Evolutionary conservation across 768 basidiomycete species (phyloP).

Genomic region (Collybia sordida): DNA sequence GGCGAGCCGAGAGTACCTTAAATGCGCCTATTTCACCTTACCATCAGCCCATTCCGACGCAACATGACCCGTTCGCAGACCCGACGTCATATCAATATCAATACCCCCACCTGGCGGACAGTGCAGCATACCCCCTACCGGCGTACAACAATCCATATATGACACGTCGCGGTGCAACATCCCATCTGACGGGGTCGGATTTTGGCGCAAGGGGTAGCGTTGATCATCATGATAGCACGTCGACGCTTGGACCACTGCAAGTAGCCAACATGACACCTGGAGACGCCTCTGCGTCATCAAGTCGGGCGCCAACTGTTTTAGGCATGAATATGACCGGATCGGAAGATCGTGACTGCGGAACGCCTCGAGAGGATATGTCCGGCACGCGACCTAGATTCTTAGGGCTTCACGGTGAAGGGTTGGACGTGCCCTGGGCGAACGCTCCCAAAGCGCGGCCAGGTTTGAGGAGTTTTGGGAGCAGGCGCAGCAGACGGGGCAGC

Average conservation of each 20-base stretch:
- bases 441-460: background rate
- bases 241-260: conserved; percentile 43
- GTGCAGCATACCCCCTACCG: conserved; percentile 19
- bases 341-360: conserved; percentile 15
- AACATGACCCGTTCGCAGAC: conserved; percentile 16
- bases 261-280: conserved; percentile 50
- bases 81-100: too few relatives aligned
- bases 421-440: conserved; percentile 29
- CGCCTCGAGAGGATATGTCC: conserved; percentile 19
- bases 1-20: conserved; percentile 26
- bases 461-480: background rate
- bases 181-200: conserved; percentile 23
- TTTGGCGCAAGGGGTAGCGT: conserved; percentile 15
- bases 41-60: conserved; percentile 13
- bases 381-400: conserved; percentile 30
- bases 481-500: background rate
- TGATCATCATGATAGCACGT: conserved; percentile 27
- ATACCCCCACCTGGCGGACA: conserved; percentile 19
- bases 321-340: conserved; percentile 10
- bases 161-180: conserved; percentile 23
- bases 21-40: conserved; percentile 14
- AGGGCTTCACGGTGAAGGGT: conserved; percentile 26
- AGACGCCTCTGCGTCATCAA: conserved; percentile 38
- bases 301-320: conserved; percentile 23
- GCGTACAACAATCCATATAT: conserved; percentile 17